These are phyloP conservation scores for Aspergillus jensenii DNA, from an alignment of 2,329 filamentous ascomycete genomes.

Conservation along the genomic window DNA sequence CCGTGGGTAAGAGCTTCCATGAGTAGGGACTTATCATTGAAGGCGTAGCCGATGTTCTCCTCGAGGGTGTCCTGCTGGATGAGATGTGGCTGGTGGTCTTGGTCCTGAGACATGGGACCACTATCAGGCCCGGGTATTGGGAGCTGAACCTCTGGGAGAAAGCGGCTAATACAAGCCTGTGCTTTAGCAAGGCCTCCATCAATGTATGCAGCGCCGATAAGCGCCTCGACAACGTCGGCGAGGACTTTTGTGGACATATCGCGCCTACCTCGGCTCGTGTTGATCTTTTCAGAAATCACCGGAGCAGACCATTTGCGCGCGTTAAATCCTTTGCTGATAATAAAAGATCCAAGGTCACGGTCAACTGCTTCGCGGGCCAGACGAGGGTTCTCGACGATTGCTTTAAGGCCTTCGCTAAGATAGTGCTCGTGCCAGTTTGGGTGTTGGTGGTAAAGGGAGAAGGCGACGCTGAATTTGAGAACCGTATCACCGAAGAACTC, in stretches of 20 bases:
- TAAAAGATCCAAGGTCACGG: constrained; percentile 68
- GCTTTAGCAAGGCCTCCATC: constrained; percentile 67
- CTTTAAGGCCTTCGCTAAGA: constrained; percentile 67
- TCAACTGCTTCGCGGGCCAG: constrained; percentile 65
- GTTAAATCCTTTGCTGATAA: constrained; percentile 68
- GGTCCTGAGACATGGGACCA: neutral
- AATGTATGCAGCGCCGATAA: constrained; percentile 74
- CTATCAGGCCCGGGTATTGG: constrained; percentile 13
- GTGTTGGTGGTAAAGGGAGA: constrained; percentile 63
- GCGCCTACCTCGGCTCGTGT: constrained; percentile 25
- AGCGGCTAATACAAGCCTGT: constrained; percentile 62
- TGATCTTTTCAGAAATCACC: constrained; percentile 50
- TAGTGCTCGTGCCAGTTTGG: constrained; percentile 73
- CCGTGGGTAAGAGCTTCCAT: constrained; percentile 79
- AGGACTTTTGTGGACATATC: constrained; percentile 72
- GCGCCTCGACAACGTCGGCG: constrained; percentile 82
- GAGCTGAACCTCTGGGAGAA: constrained; percentile 58
- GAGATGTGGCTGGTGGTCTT: constrained; percentile 5
- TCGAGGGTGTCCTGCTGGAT: constrained; percentile 21
- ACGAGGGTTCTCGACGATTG: constrained; percentile 71
- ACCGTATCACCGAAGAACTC: constrained; percentile 87
- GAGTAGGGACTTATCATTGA: constrained; percentile 67
- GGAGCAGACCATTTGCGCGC: constrained; percentile 70
- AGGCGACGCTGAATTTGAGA: constrained; percentile 70
- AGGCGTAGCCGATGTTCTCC: constrained; percentile 63